Conservation (phyloP, 1,139 yeast species). For the Yamadazyma oceani region DNA sequence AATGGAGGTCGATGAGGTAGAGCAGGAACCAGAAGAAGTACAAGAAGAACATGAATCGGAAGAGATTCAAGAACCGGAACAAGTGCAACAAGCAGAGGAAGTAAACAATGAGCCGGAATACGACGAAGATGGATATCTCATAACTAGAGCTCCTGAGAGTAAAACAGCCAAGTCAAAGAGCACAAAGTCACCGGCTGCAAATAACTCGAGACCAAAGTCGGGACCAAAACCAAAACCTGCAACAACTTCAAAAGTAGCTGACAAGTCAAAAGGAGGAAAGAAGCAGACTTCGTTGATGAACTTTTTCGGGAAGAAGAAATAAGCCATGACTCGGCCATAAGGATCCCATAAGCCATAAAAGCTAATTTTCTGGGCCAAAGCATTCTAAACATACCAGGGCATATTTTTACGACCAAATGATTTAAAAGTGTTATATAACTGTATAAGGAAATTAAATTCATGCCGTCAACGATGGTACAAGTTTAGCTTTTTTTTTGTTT, state of each 20-base stretch:
- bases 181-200: constrained; percentile 6
- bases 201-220: constrained; percentile 7
- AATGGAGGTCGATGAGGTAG: constrained; percentile 5
- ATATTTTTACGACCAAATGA: no score
- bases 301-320: constrained; percentile 32
- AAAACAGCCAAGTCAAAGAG: constrained; percentile 14
- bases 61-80: constrained; percentile 8
- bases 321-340: no score
- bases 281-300: constrained; percentile 41
- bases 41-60: constrained; percentile 3
- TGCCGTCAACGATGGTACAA: no score
- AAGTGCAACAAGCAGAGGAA: constrained; percentile 10
- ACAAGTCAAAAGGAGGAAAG: constrained; percentile 6
- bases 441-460: no score
- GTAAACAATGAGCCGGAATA: constrained; percentile 19
- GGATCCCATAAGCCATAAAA: no score
- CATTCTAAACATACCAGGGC: no score
- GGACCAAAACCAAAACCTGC: constrained; percentile 8
- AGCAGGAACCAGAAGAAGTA: constrained; percentile 2
- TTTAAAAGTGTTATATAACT: no score
- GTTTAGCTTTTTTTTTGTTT: no score
- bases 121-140: constrained; percentile 46
- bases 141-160: constrained; percentile 21
- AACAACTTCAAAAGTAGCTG: constrained; percentile 9
- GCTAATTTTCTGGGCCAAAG: no score